Percentiles rank a stretch among this genome's conserved stretches.
Evolutionary conservation across 352 stramenopile genomes (phyloP).

Genomic region (Globisporangium emineosum): DNA sequence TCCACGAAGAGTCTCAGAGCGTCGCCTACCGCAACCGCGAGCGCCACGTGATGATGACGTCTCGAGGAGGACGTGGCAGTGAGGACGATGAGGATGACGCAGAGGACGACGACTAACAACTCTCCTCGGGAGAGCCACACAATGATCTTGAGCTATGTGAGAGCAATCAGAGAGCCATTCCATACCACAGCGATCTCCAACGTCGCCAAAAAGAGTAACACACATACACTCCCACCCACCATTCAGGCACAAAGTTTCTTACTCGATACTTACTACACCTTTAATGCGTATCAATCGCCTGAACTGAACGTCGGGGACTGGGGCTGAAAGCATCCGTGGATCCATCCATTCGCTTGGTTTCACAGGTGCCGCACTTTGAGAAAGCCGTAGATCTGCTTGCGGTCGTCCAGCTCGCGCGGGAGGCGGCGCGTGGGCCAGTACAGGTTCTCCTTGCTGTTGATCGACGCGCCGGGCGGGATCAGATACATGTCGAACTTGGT

Average conservation of each 20-base stretch:
- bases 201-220: background rate
- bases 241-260: background rate
- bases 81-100: background rate
- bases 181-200: background rate
- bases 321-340: background rate
- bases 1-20: constrained; percentile 57
- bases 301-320: background rate
- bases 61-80: background rate
- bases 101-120: background rate
- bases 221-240: background rate
- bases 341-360: constrained; percentile 2
- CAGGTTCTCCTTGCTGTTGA: constrained; percentile 73
- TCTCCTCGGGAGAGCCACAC: background rate
- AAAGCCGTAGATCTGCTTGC: constrained; percentile 64
- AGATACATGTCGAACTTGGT: constrained; percentile 56
- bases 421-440: constrained; percentile 62
- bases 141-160: background rate
- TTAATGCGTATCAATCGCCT: background rate
- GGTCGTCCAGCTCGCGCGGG: constrained; percentile 37
- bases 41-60: constrained; percentile 15
- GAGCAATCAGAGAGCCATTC: background rate
- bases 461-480: constrained; percentile 65
- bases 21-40: constrained; percentile 16
- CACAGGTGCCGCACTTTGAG: constrained; percentile 38
- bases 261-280: background rate